These are phyloP conservation scores for Rhizophora apiculata DNA, from an alignment of 345 rosid genomes.

Conservation along the genomic window DNA sequence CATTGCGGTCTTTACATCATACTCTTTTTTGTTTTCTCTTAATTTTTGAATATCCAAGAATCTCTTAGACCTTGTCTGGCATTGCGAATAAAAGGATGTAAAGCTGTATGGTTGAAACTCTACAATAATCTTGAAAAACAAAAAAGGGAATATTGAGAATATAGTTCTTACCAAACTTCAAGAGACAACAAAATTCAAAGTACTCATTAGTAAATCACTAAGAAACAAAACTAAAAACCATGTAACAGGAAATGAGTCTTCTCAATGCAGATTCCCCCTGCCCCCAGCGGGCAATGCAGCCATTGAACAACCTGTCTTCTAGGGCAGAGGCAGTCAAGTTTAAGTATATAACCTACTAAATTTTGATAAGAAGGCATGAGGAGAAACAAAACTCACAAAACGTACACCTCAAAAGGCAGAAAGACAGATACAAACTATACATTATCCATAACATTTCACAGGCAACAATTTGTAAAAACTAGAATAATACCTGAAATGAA, in stretches of 20 bases:
- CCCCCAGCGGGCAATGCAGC: too few species aligned
- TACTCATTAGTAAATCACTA: not conserved
- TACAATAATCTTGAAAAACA: slow-evolving; percentile 6
- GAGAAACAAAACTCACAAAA: not conserved
- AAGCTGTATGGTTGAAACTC: slow-evolving; percentile 17
- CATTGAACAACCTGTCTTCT: not conserved
- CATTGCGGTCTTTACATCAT: slow-evolving; percentile 66
- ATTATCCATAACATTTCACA: not conserved
- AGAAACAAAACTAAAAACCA: not conserved
- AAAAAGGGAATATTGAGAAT: not conserved
- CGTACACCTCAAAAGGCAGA: not conserved
- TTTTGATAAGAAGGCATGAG: not conserved
- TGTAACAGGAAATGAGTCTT: too few species aligned
- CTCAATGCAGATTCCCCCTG: too few species aligned
- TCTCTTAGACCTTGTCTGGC: slow-evolving; percentile 94
- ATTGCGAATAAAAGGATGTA: slow-evolving; percentile 23
- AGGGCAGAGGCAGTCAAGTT: not conserved
- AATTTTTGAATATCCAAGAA: slow-evolving; percentile 95
- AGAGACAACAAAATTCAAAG: too few species aligned
- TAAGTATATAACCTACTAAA: not conserved
- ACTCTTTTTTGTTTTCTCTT: slow-evolving; percentile 82
- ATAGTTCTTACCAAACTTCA: not conserved
- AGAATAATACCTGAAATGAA: not conserved
- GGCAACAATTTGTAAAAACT: not conserved
- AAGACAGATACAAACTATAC: not conserved